Conservation (phyloP, 352 stramenopile genomes). For the Phytophthora pluvialis region DNA sequence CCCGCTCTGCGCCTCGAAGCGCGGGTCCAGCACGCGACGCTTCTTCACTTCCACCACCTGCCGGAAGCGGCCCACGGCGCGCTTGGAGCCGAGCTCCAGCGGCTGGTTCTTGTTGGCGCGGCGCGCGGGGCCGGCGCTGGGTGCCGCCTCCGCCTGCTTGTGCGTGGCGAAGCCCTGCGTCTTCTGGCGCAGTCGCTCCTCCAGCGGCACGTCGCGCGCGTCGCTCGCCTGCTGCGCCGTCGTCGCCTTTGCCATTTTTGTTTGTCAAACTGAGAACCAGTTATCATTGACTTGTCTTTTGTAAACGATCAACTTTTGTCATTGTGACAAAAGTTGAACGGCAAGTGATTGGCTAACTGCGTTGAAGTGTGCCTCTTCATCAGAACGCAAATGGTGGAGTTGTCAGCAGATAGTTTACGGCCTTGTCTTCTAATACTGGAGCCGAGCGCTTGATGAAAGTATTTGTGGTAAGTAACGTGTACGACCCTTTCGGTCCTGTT, state of each 20-base stretch:
- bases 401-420: no score
- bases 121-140: slow-evolving; percentile 7
- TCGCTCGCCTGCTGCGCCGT: slow-evolving; percentile 18
- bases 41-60: slow-evolving; percentile 88
- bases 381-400: no score
- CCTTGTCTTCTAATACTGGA: no score
- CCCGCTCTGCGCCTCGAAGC: slow-evolving; percentile 85
- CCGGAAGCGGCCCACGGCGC: slow-evolving; percentile 77
- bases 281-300: slow-evolving; percentile 8
- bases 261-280: slow-evolving; percentile 3
- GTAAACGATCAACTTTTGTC: background rate
- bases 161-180: slow-evolving; percentile 71
- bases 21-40: slow-evolving; percentile 75
- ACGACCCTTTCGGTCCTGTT: no score
- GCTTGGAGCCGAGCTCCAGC: slow-evolving; percentile 86
- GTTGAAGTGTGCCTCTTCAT: background rate
- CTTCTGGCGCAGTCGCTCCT: slow-evolving; percentile 80
- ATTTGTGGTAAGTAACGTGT: no score
- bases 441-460: no score
- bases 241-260: background rate
- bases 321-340: background rate
- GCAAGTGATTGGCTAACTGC: background rate
- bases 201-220: slow-evolving; percentile 75
- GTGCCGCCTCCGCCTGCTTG: slow-evolving; percentile 5
- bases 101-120: slow-evolving; percentile 88